Evolutionary conservation across 257 asterid species (phyloP).

Genomic region (Solanum pinnatisectum): DNA sequence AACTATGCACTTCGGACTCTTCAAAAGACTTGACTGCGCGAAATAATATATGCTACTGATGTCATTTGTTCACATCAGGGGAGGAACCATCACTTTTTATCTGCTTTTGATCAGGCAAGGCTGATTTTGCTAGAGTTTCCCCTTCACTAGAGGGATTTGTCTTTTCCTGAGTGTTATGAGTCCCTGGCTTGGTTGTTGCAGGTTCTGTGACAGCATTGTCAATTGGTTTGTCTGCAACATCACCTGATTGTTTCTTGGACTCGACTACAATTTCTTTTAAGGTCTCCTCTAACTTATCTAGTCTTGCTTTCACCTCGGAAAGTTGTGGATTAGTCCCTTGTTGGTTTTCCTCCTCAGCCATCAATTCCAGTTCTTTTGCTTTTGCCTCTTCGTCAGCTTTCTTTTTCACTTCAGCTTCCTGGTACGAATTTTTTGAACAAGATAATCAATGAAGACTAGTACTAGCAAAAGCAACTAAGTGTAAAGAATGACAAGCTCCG

Average conservation of each 20-base stretch:
- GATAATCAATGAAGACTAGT: background rate
- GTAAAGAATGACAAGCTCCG: background rate
- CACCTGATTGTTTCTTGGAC: constrained; percentile 30
- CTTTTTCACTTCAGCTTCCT: constrained; percentile 69
- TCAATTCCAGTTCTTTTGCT: constrained; percentile 71
- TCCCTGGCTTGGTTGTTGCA: constrained; percentile 10
- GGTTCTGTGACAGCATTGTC: constrained; percentile 4
- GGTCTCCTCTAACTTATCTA: constrained; percentile 56
- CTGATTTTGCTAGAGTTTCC: background rate
- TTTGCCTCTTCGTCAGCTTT: constrained; percentile 87
- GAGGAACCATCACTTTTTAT: background rate
- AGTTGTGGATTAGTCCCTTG: constrained; percentile 50
- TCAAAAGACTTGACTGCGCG: background rate
- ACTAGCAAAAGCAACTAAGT: background rate
- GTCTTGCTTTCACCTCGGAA: constrained; percentile 68
- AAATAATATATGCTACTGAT: background rate
- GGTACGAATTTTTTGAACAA: background rate
- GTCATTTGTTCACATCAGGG: background rate
- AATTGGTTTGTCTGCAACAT: constrained; percentile 7
- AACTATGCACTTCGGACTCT: background rate
- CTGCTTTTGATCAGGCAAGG: background rate
- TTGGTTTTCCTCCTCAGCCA: constrained; percentile 48
- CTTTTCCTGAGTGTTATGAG: constrained; percentile 1
- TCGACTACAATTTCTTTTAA: constrained; percentile 49
- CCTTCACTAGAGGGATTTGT: constrained; percentile 8